These are phyloP conservation scores for Trebouxia sp. DNA, from an alignment of 139 green algal genomes.

Conservation along the genomic window DNA sequence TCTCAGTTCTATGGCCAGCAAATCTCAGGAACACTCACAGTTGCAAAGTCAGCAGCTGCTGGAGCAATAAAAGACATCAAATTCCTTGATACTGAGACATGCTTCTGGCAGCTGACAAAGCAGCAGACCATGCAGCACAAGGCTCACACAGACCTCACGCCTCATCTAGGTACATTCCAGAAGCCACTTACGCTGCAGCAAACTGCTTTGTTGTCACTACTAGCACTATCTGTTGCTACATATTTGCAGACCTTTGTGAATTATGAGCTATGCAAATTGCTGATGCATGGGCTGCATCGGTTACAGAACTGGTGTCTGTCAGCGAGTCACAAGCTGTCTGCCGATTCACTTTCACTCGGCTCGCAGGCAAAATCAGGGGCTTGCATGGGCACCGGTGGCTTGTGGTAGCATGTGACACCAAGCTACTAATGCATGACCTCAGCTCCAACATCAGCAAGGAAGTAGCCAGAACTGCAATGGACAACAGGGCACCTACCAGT, in stretches of 20 bases:
- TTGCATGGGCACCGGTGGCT: conserved; percentile 56
- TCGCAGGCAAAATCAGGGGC: conserved; percentile 42
- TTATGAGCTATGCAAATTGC: neutral
- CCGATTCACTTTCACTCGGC: no score
- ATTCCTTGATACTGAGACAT: conserved; percentile 59
- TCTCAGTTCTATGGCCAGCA: conserved; percentile 38
- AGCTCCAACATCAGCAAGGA: conserved; percentile 37
- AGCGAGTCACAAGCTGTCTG: neutral
- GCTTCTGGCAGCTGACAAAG: conserved; percentile 57
- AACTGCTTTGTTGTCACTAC: no score
- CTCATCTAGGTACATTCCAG: conserved; percentile 48
- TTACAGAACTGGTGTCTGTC: neutral
- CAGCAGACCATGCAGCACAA: conserved; percentile 48
- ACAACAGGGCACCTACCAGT: conserved; percentile 50
- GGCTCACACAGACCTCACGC: conserved; percentile 36
- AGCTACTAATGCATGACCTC: conserved; percentile 62
- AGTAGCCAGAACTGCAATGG: conserved; percentile 48
- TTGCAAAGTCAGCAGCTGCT: conserved; percentile 44
- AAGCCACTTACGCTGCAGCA: no score
- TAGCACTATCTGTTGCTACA: no score
- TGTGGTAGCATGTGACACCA: conserved; percentile 63
- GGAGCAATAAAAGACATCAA: conserved; percentile 52
- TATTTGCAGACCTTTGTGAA: no score
- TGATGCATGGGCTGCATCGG: no score
- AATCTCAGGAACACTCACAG: conserved; percentile 16